Conservation (phyloP, 2,329 filamentous ascomycete genomes). For the Calonectria leucothoes region DNA sequence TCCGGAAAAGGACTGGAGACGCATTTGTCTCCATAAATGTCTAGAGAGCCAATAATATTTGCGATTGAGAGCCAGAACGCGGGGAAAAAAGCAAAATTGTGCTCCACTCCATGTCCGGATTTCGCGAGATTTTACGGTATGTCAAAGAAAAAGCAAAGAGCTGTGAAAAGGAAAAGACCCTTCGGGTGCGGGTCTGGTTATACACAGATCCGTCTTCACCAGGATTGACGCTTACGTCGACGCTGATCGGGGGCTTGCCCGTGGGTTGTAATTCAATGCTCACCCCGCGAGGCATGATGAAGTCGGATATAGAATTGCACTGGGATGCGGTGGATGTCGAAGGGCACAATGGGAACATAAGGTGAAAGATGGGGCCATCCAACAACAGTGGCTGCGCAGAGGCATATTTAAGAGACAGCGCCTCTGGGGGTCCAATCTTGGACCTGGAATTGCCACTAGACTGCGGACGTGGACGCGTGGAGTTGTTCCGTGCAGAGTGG, state of each 20-base stretch:
- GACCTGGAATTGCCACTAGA: neutral
- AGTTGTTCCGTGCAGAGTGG: neutral
- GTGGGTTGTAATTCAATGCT: constrained; percentile 32
- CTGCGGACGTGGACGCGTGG: neutral
- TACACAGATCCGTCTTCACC: constrained; percentile 26
- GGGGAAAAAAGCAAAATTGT: no score
- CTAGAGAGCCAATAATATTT: no score
- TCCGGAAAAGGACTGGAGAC: no score
- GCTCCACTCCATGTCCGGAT: no score
- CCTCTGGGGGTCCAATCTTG: neutral
- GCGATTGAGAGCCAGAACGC: no score
- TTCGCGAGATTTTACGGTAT: no score
- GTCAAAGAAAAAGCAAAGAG: constrained; percentile 40
- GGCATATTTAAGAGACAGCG: constrained; percentile 6
- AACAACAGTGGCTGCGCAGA: neutral
- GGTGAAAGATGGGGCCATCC: neutral
- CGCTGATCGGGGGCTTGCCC: constrained; percentile 27
- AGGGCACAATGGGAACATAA: neutral
- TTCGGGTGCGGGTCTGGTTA: constrained; percentile 36
- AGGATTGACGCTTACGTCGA: constrained; percentile 26
- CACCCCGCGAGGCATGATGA: constrained; percentile 27
- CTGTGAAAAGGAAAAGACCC: constrained; percentile 39
- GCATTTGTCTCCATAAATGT: no score
- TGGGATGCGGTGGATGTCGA: neutral
- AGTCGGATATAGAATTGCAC: neutral